Conservation (phyloP, 2,329 filamentous ascomycete species). For the Fusarium sp. region DNA sequence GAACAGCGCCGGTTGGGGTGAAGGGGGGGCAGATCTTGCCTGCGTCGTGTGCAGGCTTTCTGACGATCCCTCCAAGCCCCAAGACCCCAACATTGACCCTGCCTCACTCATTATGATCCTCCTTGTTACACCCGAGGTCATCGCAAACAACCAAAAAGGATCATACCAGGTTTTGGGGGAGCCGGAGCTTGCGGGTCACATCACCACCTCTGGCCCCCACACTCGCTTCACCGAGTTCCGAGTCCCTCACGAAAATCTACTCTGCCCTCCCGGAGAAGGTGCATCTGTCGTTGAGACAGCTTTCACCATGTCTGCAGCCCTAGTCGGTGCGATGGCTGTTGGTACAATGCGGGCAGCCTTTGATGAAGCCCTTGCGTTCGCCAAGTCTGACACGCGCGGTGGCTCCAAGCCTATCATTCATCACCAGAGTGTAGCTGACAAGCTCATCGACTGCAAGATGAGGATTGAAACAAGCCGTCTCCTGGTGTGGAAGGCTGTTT, state of each 20-base stretch:
- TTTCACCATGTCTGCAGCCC: slow-evolving; percentile 56
- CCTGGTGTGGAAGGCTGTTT: slow-evolving; percentile 63
- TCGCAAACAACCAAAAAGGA: slow-evolving; percentile 53
- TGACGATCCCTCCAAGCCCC: slow-evolving; percentile 39
- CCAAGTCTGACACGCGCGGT: slow-evolving; percentile 56
- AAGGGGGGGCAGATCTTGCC: slow-evolving; percentile 60
- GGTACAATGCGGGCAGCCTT: slow-evolving; percentile 65
- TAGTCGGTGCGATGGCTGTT: slow-evolving; percentile 66
- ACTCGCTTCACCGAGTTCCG: slow-evolving; percentile 58
- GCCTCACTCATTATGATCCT: slow-evolving; percentile 56
- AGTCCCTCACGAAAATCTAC: slow-evolving; percentile 58
- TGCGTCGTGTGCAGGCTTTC: slow-evolving; percentile 60
- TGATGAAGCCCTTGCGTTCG: slow-evolving; percentile 61
- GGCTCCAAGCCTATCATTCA: slow-evolving; percentile 58
- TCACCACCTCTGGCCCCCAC: slow-evolving; percentile 60
- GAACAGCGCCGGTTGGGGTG: slow-evolving; percentile 65
- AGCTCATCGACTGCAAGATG: slow-evolving; percentile 64
- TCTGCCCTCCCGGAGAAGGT: slow-evolving; percentile 53
- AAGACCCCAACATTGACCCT: slow-evolving; percentile 25
- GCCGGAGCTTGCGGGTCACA: slow-evolving; percentile 57
- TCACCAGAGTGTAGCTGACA: slow-evolving; percentile 61
- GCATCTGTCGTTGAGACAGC: slow-evolving; percentile 55
- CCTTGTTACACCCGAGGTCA: slow-evolving; percentile 58
- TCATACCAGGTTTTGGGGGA: slow-evolving; percentile 60
- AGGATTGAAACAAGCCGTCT: slow-evolving; percentile 59